Evolutionary conservation across 768 basidiomycete species (phyloP).

Genomic region (Boletus coccyginus): DNA sequence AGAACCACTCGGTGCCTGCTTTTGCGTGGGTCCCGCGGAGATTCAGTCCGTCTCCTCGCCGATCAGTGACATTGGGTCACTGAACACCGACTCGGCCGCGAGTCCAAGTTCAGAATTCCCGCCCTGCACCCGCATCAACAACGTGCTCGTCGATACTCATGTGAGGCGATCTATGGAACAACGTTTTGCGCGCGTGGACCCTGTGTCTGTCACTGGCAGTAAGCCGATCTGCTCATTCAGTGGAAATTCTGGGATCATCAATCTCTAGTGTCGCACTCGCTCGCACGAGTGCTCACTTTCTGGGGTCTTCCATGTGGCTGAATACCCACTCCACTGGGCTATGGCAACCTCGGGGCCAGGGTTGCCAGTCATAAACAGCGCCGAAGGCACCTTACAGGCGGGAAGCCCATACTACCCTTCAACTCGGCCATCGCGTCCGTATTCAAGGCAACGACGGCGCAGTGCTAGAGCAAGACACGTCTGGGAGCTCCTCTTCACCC

Average conservation of each 20-base stretch:
- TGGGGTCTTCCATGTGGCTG: constrained; percentile 90
- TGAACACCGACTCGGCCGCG: constrained; percentile 96
- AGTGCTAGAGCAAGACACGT: constrained; percentile 41
- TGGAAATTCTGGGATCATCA: constrained; percentile 73
- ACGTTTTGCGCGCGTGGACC: constrained; percentile 84
- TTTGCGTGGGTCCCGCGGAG: constrained; percentile 20
- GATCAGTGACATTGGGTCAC: constrained; percentile 90
- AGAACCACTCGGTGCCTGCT: constrained; percentile 39
- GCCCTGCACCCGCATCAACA: constrained; percentile 37
- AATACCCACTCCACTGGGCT: constrained; percentile 99
- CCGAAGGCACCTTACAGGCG: constrained; percentile 79
- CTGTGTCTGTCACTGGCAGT: constrained; percentile 84
- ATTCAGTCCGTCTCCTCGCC: constrained; percentile 59
- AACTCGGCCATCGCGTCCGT: constrained; percentile 70
- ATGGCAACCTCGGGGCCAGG: constrained; percentile 73
- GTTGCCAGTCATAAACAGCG: constrained; percentile 84
- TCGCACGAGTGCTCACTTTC: constrained; percentile 36
- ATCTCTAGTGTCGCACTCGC: constrained; percentile 58
- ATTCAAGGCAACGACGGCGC: constrained; percentile 65
- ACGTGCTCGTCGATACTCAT: not conserved
- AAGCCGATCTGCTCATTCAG: constrained; percentile 55
- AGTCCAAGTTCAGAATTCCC: constrained; percentile 79
- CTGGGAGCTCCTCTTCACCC: constrained; percentile 67
- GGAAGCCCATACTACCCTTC: constrained; percentile 90
- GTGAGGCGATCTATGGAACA: constrained; percentile 60